Evolutionary conservation across 306 rosid species (phyloP), one percentile per base, ranked within the genome.

Genomic region (Sesbania bispinosa): DNA sequence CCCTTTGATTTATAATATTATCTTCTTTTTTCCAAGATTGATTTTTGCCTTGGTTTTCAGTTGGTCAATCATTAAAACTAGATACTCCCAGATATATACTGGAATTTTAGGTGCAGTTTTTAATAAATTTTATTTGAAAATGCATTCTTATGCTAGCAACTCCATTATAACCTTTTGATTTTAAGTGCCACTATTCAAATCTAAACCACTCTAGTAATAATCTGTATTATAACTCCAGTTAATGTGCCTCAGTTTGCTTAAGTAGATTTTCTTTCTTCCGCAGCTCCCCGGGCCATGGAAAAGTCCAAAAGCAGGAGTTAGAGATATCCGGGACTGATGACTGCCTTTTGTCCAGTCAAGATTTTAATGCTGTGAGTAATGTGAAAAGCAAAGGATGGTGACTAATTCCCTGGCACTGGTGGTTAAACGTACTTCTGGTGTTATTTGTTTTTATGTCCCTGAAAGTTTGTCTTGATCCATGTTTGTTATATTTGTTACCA

Each of bases 211-310:
- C 18, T 11, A 41, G 6, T 59, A 59, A 5, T 36, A 39, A 9
- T 10, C 26, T 65, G 20, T 59, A 24, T 27, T 5, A 0, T 64
- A 58, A 64, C 43, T 29, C n/a, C 5, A 33, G 14, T 21, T 26
- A 39, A 32, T 55, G 26, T 30, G 39, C 54, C 58, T 41, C 16
- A 8, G 62, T 36, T 33, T 58, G 54, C 71, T 74, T 7, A 80
- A 55, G 30, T 46, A 6, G 11, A 13, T 35, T 35, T 70, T 55
- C 19, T 66, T 19, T 57, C 78, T n/a, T 64, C 48, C 8, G n/a
- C 86, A 94, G 98, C 98, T 73, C 98, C 98, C 9, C 82, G 95
- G 86, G 87, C 96, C 64, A 80, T 81, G 96, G 98, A 88, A 55
- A 90, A 90, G 80, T 87, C 96, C 74, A 92, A 77, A 77, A 86